Evolutionary conservation across 768 basidiomycete species (phyloP), one percentile per base, ranked within the genome.

Genomic region (Pleurotus giganteus): DNA sequence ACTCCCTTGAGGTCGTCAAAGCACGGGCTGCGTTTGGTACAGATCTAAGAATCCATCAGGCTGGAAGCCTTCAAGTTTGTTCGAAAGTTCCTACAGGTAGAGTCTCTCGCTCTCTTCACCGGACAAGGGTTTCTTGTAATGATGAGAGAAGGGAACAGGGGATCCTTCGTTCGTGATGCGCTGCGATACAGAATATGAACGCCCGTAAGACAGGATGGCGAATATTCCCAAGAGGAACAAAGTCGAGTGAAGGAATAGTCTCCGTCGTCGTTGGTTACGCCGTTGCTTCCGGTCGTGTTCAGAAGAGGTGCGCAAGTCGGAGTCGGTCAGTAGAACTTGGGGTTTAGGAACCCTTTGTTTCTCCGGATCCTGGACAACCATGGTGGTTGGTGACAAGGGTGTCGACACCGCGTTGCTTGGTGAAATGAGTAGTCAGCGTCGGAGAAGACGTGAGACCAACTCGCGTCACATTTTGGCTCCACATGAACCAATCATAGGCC

Each of bases 1-100:
- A 87, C 21, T 69, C 66, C 17, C 78, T 76, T 19, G 87, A 86
- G 4, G 80, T 74, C 26, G 72, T 73, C 1, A 84, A 61, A 1
- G 88, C 88, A 55, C 81, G 85, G 45, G 79, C 76, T 4, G 73
- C 61, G 57, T 74, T 78, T 1, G 87, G 88, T 9, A 86, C 65
- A 12, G 79, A 79, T 19, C 85, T 86, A 27, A 4, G 46, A 50
- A 11, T 52, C 32, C 26, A n/a, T 41, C 52, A 31, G 6, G 21
- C 27, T 19, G 26, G 49, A 55, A 17, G 8, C 26, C 19, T 23
- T 11, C 2, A 24, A 28, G 45, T n/a, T 45, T 26, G n/a, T 11
- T 24, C 29, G n/a, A 44, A 47, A 28, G 9, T 36, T 21, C 64
- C 41, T 44, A 68, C 66, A 68, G 56, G 49, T 65, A 66, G 1